Evolutionary conservation across 2,329 filamentous ascomycete genomes (phyloP), one percentile per base, ranked within the genome.

Genomic region (Sodiomyces alkalinus): DNA sequence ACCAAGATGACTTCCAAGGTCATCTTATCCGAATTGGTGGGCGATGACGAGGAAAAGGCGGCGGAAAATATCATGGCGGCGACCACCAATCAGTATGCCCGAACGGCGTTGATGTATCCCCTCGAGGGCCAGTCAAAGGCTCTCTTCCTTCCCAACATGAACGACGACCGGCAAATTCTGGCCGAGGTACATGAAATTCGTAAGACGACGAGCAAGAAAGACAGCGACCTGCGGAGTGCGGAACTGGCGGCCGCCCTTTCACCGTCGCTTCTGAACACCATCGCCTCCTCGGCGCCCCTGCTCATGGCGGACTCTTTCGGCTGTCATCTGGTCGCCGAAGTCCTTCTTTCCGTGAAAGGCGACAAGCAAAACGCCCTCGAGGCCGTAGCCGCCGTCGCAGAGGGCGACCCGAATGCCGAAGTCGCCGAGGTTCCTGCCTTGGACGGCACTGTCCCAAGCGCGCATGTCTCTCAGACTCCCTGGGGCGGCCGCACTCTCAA

Each of bases 171-270:
- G 19, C 69, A 78, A 31, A 54, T 90, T 10, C 60, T 98, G 4
- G 62, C 71, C 32, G 80, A 94, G 50, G 58, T 94, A 15, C 78
- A 81, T 45, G 68, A 73, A 31, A 78, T 92, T 37, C 75, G 90
- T 30, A 70, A 75, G 41, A 74, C 68, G 10, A 96, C 86, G 2
- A 92, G 82, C 38, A 98, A 96, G 59, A 98, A 98, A 55, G 83
- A 93, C 32, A 64, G 82, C 1, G 74, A 78, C 30, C 55, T 68
- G 14, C 72, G 90, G 33, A 73, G 80, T 33, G 64, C 71, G 41
- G 90, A 94, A 49, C 61, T 98, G 22, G 60, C 82, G 14, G 70
- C 74, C 33, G 66, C 74, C 8, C 58, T 92, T 17, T 85, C 83
- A 2, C 74, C 80, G 2, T 68, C 74, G 17, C 60, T 96, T 3